These are phyloP conservation scores for Plantago elongata DNA, from an alignment of 257 asterid genomes.

Conservation along the genomic window DNA sequence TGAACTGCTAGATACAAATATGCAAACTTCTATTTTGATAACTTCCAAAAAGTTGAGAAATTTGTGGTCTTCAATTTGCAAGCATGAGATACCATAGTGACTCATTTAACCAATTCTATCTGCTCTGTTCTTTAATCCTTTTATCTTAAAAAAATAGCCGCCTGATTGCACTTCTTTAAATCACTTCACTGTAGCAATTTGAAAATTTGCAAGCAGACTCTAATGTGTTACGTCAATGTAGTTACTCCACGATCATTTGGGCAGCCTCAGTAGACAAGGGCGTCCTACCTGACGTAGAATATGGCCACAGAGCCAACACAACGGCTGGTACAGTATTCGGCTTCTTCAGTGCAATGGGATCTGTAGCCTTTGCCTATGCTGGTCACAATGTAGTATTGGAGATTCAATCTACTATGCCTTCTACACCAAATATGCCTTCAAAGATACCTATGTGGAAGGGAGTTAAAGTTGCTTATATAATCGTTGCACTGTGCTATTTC, in stretches of 20 bases:
- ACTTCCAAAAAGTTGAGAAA: too few relatives aligned
- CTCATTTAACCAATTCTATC: too few relatives aligned
- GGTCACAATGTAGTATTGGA: slow-evolving; percentile 40
- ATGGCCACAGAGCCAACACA: slow-evolving; percentile 13
- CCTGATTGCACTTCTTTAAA: too few relatives aligned
- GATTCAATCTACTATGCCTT: slow-evolving; percentile 42
- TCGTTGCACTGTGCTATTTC: slow-evolving; percentile 35
- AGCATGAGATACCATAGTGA: too few relatives aligned
- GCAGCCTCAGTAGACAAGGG: slow-evolving; percentile 25
- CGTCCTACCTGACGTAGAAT: slow-evolving; percentile 21
- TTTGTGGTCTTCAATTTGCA: too few relatives aligned
- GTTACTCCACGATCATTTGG: slow-evolving; percentile 38
- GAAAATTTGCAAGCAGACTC: too few relatives aligned
- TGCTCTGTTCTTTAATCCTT: too few relatives aligned
- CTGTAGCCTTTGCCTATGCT: slow-evolving; percentile 31
- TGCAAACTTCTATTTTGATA: too few relatives aligned
- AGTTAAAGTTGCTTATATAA: slow-evolving; percentile 29
- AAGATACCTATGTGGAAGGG: slow-evolving; percentile 42
- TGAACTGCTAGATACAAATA: neutral
- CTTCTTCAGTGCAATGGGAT: slow-evolving; percentile 35
- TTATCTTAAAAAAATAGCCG: too few relatives aligned
- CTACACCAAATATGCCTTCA: slow-evolving; percentile 29
- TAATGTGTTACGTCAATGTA: neutral
- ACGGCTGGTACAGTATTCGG: slow-evolving; percentile 16
- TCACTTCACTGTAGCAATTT: too few relatives aligned